Evolutionary conservation across 164 flowering plant species (phyloP), one percentile per base, ranked within the genome.

Genomic region (Vitis rupestris): DNA sequence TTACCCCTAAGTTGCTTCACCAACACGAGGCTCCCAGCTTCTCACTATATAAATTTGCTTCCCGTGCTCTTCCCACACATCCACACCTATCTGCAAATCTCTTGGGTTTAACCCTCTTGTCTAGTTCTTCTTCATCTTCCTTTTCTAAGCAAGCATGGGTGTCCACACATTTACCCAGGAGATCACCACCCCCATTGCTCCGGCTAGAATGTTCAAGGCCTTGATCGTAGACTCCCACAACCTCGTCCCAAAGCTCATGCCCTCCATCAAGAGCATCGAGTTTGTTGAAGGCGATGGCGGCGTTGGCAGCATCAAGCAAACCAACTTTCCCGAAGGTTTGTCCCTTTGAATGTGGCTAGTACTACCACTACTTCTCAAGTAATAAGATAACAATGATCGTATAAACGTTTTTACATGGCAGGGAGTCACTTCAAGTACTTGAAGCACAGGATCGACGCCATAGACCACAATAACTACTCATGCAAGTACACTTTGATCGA

Each of bases 191-290:
- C 55, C 76, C 4, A 65, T 74, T 16, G 57, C 68, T 9, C 72
- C 72, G 10, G 23, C 55, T 2, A 68, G 69, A 23, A n/a, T 74
- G 50, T 74, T 74, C 69, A 74, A 74, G 58, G 72, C 76, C 47
- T 31, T 74, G 27, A 37, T 64, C 17, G 16, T 57, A n/a, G 71
- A 69, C 10, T 12, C 52, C 51, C 70, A 62, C 62, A 53, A 49
- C 62, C 65, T 73, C 29, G 15, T 61, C n/a, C 75, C 75, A 47
- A 66, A 59, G 19, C 63, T 73, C 48, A 11, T 55, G 60, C 76
- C 72, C 27, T 27, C 29, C 55, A 69, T 74, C 60, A 62, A 68
- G 68, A 70, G 63, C 63, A 58, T 67, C 17, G 70, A 57, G 14
- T 3, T 67, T 16, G 11, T 59, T 27, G 9, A 70, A 31, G 72